Base-by-base conservation (phyloP, 441 rosid species). In the Bocquillonia castaneifolia region DNA sequence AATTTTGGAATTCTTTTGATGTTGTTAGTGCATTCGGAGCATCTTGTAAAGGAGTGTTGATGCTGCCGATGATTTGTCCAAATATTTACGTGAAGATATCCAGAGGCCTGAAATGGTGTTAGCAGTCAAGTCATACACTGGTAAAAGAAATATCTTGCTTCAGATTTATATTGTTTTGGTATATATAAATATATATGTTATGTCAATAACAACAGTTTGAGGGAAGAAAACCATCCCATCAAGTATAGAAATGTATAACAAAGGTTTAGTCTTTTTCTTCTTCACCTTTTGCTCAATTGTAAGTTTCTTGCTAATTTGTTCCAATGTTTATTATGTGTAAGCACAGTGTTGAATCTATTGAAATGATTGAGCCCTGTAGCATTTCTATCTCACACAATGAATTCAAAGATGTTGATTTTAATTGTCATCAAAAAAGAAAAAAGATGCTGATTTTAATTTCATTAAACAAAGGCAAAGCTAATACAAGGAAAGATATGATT, bases 1-100 rank as follows among this genome's bases (percentile, higher is more conserved):
- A 71, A 75, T 70, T 69, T 67, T 66, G 71, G 66, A 71, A 68
- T n/a, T 67, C 75, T 79, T 70, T 76, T 44, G 65, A 64, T 66
- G 80, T 76, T 83, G 70, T 73, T 79, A 74, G 75, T 61, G 72
- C 75, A 65, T 74, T 74, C 22, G 77, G 84, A 80, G 87, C 86
- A 80, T 82, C 79, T 68, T 82, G 86, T 85, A 80, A 81, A 88
- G 79, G 51, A 73, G 78, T 68, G 59, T 59, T 42, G 80, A 74
- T 80, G 89, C 79, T 71, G 72, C 81, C 31, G 29, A 45, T 23
- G 67, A 72, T 76, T 54, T 59, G 53, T 70, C 72, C 55, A 64
- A 69, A 70, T 76, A 72, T 75, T 61, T 74, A 52, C 69, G 64
- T 64, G 55, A 74, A 79, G 80, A 56, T 78, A 64, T 45, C 51